Evolutionary conservation across 208 protist genomes (phyloP).

Genomic region (Lotmaria passim): DNA sequence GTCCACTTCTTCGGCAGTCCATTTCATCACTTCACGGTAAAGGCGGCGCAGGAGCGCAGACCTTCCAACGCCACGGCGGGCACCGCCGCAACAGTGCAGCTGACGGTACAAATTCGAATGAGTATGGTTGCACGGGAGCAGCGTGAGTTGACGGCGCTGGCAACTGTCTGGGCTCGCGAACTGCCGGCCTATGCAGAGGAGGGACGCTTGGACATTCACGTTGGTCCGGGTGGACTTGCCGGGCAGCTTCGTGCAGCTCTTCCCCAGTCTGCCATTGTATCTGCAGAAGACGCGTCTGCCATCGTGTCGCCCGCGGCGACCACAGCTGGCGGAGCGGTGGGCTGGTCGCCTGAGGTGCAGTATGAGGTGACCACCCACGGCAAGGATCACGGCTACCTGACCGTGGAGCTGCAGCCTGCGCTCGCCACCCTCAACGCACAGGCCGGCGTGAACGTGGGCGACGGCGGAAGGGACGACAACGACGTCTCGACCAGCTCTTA

Average conservation of each 20-base stretch:
- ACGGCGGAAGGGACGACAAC: not conserved
- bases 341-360: constrained; percentile 41
- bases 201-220: constrained; percentile 25
- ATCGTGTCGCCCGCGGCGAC: not conserved
- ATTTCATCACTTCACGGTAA: constrained; percentile 76
- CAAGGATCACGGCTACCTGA: constrained; percentile 52
- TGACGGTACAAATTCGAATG: constrained; percentile 59
- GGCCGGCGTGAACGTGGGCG: constrained; percentile 1
- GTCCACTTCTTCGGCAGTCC: constrained; percentile 56
- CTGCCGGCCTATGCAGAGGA: constrained; percentile 22
- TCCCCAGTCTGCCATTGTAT: constrained; percentile 6
- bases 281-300: not conserved
- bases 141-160: constrained; percentile 36
- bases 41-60: constrained; percentile 26
- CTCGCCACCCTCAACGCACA: constrained; percentile 21
- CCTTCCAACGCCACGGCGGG: constrained; percentile 2
- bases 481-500: not conserved
- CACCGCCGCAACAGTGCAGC: constrained; percentile 27
- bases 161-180: constrained; percentile 29
- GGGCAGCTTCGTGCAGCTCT: constrained; percentile 21
- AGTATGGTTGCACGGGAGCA: constrained; percentile 47
- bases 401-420: constrained; percentile 35
- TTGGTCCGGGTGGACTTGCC: constrained; percentile 45
- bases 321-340: not conserved
- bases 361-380: constrained; percentile 43